phyloP scores from a whole-genome alignment of 768 basidiomycete genomes.

The Mycena haematopus region DNA sequence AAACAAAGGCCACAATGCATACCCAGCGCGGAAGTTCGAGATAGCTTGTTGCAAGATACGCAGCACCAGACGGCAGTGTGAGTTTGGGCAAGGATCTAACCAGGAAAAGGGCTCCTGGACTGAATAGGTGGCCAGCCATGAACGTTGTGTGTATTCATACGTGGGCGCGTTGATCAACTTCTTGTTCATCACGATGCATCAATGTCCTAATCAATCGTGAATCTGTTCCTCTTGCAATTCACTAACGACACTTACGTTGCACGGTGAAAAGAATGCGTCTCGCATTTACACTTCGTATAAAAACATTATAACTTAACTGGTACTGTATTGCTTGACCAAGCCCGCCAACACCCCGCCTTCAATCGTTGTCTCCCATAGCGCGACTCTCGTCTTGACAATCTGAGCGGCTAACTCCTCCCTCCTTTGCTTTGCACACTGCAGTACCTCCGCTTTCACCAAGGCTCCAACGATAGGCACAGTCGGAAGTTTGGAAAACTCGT shows the following conservation, averaged over 20 bases:
- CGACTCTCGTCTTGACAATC: conserved; percentile 64
- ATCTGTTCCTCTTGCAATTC: neutral
- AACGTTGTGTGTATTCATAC: too few species aligned
- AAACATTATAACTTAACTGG: conserved; percentile 14
- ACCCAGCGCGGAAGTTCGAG: neutral
- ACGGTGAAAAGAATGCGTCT: neutral
- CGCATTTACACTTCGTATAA: neutral
- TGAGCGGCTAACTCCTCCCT: conserved; percentile 58
- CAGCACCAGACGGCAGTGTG: neutral
- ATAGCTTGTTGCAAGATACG: neutral
- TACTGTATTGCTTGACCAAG: conserved; percentile 40
- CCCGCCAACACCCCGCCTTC: conserved; percentile 56
- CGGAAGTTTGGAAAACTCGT: conserved; percentile 15
- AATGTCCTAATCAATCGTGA: neutral
- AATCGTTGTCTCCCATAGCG: conserved; percentile 72
- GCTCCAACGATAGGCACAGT: conserved; percentile 24
- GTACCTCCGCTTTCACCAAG: conserved; percentile 49
- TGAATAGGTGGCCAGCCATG: neutral
- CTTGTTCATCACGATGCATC: too few species aligned
- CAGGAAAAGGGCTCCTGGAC: conserved; percentile 3
- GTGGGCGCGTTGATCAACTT: too few species aligned
- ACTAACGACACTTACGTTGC: neutral
- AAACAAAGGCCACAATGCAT: neutral
- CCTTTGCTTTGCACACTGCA: conserved; percentile 60
- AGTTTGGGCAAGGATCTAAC: neutral